Conservation (phyloP, 2,329 filamentous ascomycete genomes). For the Camillea tinctor region DNA sequence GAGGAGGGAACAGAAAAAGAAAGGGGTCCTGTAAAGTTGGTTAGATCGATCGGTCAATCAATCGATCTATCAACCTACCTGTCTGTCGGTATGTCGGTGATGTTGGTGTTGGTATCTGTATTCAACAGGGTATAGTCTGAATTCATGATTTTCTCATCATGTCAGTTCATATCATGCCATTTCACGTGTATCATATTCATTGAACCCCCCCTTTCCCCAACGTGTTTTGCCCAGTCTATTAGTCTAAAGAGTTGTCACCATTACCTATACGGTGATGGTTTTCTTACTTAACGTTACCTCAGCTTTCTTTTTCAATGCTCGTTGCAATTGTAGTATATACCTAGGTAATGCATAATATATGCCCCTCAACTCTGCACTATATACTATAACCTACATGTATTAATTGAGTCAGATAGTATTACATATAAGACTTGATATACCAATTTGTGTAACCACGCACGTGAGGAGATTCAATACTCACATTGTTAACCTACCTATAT, state of each 20-base stretch:
- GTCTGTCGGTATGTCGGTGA: background rate
- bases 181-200: background rate
- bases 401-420: too few relatives aligned
- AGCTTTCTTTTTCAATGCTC: too few relatives aligned
- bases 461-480: too few relatives aligned
- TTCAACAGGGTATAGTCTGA: background rate
- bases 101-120: background rate
- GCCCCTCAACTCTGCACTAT: too few relatives aligned
- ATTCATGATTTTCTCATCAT: background rate
- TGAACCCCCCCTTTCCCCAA: too few relatives aligned
- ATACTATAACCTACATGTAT: too few relatives aligned
- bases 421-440: too few relatives aligned
- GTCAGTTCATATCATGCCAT: background rate
- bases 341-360: too few relatives aligned
- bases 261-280: background rate
- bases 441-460: too few relatives aligned
- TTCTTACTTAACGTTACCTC: too few relatives aligned
- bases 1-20: background rate
- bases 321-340: too few relatives aligned
- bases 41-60: background rate
- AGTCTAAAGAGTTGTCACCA: background rate
- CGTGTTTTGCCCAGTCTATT: background rate
- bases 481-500: too few relatives aligned
- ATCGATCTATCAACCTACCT: background rate
- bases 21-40: background rate